Evolutionary conservation across 2,329 filamentous ascomycete genomes (phyloP).

Genomic region (Colletotrichum eleusines): DNA sequence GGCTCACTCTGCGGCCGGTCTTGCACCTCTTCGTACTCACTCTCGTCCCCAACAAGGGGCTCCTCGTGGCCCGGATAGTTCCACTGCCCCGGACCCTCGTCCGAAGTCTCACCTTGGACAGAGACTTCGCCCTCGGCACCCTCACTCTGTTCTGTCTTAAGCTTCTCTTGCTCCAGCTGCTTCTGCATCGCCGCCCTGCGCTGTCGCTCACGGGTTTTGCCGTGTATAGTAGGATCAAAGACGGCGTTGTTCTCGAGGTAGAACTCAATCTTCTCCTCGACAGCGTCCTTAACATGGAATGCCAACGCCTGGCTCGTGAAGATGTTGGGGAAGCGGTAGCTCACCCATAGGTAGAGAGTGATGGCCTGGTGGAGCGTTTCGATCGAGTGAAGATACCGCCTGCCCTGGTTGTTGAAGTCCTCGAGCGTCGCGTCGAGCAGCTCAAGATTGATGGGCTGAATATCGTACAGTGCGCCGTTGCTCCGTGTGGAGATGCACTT

Average conservation of each 20-base stretch:
- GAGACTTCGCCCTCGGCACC: slow-evolving; percentile 42
- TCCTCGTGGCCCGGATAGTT: slow-evolving; percentile 52
- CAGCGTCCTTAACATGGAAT: slow-evolving; percentile 80
- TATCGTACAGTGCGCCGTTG: slow-evolving; percentile 77
- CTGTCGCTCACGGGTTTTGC: slow-evolving; percentile 22
- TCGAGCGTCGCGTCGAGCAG: slow-evolving; percentile 73
- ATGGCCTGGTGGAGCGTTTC: slow-evolving; percentile 86
- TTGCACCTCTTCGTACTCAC: slow-evolving; percentile 18
- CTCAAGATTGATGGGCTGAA: slow-evolving; percentile 78
- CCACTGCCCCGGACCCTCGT: slow-evolving; percentile 49
- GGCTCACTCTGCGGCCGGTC: slow-evolving; percentile 15
- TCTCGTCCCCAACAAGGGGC: slow-evolving; percentile 46
- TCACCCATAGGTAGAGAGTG: slow-evolving; percentile 92
- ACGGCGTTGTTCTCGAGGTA: slow-evolving; percentile 58
- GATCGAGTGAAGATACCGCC: slow-evolving; percentile 72
- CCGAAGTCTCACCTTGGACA: slow-evolving; percentile 3
- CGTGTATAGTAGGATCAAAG: slow-evolving; percentile 47
- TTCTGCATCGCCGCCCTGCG: slow-evolving; percentile 14
- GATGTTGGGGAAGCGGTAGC: slow-evolving; percentile 85
- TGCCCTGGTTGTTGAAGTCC: slow-evolving; percentile 38
- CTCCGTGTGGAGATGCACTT: slow-evolving; percentile 75
- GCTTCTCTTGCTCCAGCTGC: slow-evolving; percentile 43
- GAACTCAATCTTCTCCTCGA: slow-evolving; percentile 80
- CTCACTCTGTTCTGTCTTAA: slow-evolving; percentile 48
- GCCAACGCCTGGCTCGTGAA: slow-evolving; percentile 82